Conservation (phyloP, 495 filamentous ascomycete genomes). For the Trichocladium antarcticum region DNA sequence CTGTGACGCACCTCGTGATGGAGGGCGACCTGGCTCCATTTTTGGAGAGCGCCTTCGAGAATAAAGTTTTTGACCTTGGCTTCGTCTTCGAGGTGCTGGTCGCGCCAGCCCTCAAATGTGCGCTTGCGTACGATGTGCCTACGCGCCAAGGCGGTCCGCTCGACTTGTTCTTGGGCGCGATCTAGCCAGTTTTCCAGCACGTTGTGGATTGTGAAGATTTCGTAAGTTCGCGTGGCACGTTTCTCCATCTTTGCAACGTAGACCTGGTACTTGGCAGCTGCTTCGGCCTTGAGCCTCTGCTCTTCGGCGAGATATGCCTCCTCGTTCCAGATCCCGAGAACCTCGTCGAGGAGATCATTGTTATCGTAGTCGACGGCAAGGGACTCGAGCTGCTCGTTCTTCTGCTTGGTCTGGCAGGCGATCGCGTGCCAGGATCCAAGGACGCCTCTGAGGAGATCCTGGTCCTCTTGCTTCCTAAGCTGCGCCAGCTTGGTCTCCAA, state of each 20-base stretch:
- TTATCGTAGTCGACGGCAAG: slow-evolving; percentile 15
- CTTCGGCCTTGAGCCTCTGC: slow-evolving; percentile 11
- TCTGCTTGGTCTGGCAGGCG: slow-evolving; percentile 1
- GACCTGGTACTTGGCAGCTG: slow-evolving; percentile 11
- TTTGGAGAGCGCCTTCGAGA: slow-evolving; percentile 34
- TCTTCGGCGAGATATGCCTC: slow-evolving; percentile 4
- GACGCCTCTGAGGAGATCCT: slow-evolving; percentile 4
- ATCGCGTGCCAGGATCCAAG: slow-evolving; percentile 13
- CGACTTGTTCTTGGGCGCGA: slow-evolving; percentile 18
- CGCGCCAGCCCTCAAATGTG: slow-evolving; percentile 67
- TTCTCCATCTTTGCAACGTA: slow-evolving; percentile 24
- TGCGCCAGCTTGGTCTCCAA: slow-evolving; percentile 15
- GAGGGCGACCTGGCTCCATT: slow-evolving; percentile 20
- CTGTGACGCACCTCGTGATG: slow-evolving; percentile 21
- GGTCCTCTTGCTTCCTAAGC: slow-evolving; percentile 10
- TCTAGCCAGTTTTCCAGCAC: slow-evolving; percentile 17
- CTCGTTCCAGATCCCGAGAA: slow-evolving; percentile 22
- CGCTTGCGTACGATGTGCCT: slow-evolving; percentile 58
- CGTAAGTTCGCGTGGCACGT: slow-evolving; percentile 22
- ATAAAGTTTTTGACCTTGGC: slow-evolving; percentile 58
- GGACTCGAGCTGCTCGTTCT: slow-evolving; percentile 4
- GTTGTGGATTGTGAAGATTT: slow-evolving; percentile 19
- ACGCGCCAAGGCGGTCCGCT: slow-evolving; percentile 50
- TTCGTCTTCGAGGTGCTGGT: slow-evolving; percentile 63
- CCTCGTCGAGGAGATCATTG: slow-evolving; percentile 15